A percentile compares a stretch with the other conserved stretches of the same genome.
Evolutionary conservation across 2,329 filamentous ascomycete species (phyloP).

Genomic region (Alternaria gaisen): DNA sequence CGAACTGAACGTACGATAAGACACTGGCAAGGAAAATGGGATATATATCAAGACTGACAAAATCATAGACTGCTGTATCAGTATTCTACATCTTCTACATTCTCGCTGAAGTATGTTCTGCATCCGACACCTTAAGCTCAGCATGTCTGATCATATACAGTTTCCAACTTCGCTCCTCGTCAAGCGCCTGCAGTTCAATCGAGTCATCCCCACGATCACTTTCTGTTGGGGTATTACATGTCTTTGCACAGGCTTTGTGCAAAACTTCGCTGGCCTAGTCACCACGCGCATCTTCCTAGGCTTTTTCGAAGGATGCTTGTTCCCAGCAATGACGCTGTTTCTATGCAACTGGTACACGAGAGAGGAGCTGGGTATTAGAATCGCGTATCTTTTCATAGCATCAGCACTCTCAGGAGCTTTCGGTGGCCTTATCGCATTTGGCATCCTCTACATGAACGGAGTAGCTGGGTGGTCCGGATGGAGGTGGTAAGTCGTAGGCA

Average conservation of each 20-base stretch:
- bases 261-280: conserved; percentile 32
- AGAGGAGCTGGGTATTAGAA: conserved; percentile 40
- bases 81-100: conserved; percentile 51
- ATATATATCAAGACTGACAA: background rate
- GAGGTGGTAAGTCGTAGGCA: conserved; percentile 31
- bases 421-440: conserved; percentile 42
- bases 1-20: conserved; percentile 36
- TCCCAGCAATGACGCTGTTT: conserved; percentile 44
- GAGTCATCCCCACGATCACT: conserved; percentile 54
- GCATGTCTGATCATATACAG: conserved; percentile 1
- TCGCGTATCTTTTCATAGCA: conserved; percentile 44
- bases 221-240: conserved; percentile 63
- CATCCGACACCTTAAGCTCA: fast-evolving
- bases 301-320: conserved; percentile 46
- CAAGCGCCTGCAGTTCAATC: conserved; percentile 47
- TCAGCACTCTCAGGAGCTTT: conserved; percentile 39
- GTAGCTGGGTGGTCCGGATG: conserved; percentile 35
- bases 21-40: too few species aligned
- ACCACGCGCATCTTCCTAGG: conserved; percentile 35
- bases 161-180: conserved; percentile 46
- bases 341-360: conserved; percentile 45
- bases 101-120: conserved; percentile 37
- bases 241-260: conserved; percentile 34
- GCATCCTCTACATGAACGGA: conserved; percentile 43
- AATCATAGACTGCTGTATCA: conserved; percentile 40